phyloP scores from a whole-genome alignment of 139 green algal genomes.

The Chlamydomonas sp. region DNA sequence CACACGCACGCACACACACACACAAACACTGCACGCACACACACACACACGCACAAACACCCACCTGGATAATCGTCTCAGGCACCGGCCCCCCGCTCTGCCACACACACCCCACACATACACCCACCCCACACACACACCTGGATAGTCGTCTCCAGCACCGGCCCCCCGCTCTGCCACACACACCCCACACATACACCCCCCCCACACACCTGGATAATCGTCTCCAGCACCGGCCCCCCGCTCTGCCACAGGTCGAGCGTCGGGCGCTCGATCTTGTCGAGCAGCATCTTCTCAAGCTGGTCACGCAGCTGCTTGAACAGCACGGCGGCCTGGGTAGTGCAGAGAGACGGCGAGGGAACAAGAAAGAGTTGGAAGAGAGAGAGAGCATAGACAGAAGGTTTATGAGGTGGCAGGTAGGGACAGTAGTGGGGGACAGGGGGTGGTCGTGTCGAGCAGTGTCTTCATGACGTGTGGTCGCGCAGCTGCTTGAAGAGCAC shows the following conservation, averaged over 20 bases:
- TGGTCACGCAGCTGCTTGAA: slow-evolving; percentile 15
- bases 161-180: background rate
- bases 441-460: no score
- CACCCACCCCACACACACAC: background rate
- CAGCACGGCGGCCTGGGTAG: slow-evolving; percentile 10
- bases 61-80: no score
- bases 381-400: no score
- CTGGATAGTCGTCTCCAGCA: background rate
- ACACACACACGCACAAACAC: no score
- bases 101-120: background rate
- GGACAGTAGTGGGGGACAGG: background rate
- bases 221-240: slow-evolving; percentile 7
- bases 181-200: background rate
- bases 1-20: no score
- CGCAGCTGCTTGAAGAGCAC: no score
- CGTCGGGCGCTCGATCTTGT: slow-evolving; percentile 14
- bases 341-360: no score
- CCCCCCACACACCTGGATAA: slow-evolving; percentile 10
- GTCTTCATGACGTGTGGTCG: no score
- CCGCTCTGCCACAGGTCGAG: slow-evolving; percentile 4
- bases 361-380: no score
- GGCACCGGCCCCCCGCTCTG: background rate
- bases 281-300: slow-evolving; percentile 7
- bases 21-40: no score
- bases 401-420: no score